phyloP scores from a whole-genome alignment of 106 monocot species.

The Allium cepa region DNA sequence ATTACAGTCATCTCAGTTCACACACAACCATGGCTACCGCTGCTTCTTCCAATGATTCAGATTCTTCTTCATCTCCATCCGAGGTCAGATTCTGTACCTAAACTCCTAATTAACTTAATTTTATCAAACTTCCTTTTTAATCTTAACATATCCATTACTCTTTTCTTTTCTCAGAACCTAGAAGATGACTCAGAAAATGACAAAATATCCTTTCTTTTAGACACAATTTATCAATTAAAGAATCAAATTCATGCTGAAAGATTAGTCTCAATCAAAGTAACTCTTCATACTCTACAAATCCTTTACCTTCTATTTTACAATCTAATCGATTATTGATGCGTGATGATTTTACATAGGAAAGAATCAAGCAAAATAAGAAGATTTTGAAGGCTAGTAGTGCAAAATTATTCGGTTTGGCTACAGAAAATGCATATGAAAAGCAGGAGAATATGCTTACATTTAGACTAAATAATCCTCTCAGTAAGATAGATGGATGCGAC shows the following conservation, averaged over 20 bases:
- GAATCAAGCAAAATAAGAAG: conserved; percentile 48
- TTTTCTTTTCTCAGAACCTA: conserved; percentile 12
- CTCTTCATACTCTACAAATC: background rate
- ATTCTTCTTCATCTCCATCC: conserved; percentile 41
- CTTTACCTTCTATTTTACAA: background rate
- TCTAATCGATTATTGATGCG: background rate
- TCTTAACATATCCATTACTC: background rate
- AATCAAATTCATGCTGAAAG: conserved; percentile 62
- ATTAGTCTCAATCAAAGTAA: conserved; percentile 48
- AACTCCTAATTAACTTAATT: background rate
- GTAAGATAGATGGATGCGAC: conserved; percentile 30
- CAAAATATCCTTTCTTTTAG: conserved; percentile 8
- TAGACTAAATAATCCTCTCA: conserved; percentile 26
- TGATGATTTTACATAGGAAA: conserved; percentile 41
- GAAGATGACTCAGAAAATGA: conserved; percentile 37
- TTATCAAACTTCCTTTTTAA: background rate
- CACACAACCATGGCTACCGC: conserved; percentile 18
- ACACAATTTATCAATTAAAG: conserved; percentile 36
- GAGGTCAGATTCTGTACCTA: conserved; percentile 23
- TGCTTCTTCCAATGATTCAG: conserved; percentile 31
- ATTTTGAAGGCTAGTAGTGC: conserved; percentile 35
- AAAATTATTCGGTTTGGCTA: conserved; percentile 28
- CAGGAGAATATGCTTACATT: conserved; percentile 39
- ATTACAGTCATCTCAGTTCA: background rate
- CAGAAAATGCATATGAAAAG: conserved; percentile 11